Conservation (phyloP, 768 basidiomycete species). For the Leccinum olivaceopallidum region DNA sequence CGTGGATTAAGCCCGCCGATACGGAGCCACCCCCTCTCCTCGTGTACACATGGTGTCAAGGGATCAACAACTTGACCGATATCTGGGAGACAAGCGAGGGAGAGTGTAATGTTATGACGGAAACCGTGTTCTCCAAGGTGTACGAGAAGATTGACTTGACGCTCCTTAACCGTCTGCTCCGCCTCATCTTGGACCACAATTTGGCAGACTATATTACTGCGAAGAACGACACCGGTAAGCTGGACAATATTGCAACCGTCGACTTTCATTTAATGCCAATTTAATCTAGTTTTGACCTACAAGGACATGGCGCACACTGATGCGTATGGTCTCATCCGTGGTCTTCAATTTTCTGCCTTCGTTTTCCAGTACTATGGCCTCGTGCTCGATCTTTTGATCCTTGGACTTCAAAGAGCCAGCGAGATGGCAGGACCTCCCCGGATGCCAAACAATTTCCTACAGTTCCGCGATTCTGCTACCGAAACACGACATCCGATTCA, state of each 20-base stretch:
- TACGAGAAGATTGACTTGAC: slow-evolving; percentile 99
- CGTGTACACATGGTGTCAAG: slow-evolving; percentile 99
- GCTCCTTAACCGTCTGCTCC: slow-evolving; percentile 89
- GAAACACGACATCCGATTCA: slow-evolving; percentile 98
- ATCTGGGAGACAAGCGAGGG: slow-evolving; percentile 99
- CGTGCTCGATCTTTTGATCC: slow-evolving; percentile 91
- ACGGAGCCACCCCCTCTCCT: slow-evolving; percentile 96
- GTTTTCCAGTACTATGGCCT: slow-evolving; percentile 99
- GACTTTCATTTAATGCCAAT: slow-evolving; percentile 12
- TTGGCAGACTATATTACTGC: slow-evolving; percentile 98
- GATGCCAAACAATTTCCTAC: slow-evolving; percentile 97
- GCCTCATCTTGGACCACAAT: slow-evolving; percentile 97
- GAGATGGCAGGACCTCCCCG: slow-evolving; percentile 99
- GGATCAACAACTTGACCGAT: slow-evolving; percentile 97
- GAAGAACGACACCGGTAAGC: slow-evolving; percentile 89
- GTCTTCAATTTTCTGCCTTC: slow-evolving; percentile 94
- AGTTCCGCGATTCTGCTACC: slow-evolving; percentile 92
- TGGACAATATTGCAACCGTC: neutral
- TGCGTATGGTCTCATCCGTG: slow-evolving; percentile 94
- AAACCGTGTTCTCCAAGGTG: slow-evolving; percentile 95
- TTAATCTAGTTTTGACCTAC: slow-evolving; percentile 68
- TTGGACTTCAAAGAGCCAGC: slow-evolving; percentile 96
- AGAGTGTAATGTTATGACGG: slow-evolving; percentile 98
- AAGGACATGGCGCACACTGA: slow-evolving; percentile 99
- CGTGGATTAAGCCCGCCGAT: slow-evolving; percentile 99